Conservation (phyloP, 768 basidiomycete genomes). For the Lentinula raphanica region DNA sequence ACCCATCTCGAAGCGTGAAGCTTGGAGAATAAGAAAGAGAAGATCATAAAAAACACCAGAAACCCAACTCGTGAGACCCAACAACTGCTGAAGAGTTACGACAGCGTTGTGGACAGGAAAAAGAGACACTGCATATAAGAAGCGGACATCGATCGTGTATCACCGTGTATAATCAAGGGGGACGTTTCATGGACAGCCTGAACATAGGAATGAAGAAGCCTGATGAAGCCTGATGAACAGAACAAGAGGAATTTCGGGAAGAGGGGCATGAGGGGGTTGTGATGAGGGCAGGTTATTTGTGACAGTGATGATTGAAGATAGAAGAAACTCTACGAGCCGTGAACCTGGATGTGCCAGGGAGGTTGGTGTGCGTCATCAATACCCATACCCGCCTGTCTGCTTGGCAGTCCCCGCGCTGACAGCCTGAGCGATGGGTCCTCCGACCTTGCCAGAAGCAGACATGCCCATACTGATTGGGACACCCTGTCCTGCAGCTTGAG, state of each 20-base stretch:
- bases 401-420: neutral
- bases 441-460: neutral
- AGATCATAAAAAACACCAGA: neutral
- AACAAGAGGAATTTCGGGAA: no score
- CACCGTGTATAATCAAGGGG: no score
- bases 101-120: neutral
- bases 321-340: neutral
- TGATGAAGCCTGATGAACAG: no score
- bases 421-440: neutral
- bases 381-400: slow-evolving; percentile 2
- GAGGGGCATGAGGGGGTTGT: no score
- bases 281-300: no score
- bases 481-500: neutral
- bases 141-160: no score
- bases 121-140: neutral
- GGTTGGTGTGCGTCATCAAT: neutral
- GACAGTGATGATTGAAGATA: neutral
- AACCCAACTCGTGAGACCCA: neutral
- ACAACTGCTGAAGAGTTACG: neutral
- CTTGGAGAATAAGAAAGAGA: no score
- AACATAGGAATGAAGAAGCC: no score
- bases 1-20: no score
- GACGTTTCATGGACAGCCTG: no score
- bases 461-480: slow-evolving; percentile 2
- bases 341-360: neutral